Evolutionary conservation across 139 green algal genomes (phyloP).

Genomic region (Coccomyxa sp.): DNA sequence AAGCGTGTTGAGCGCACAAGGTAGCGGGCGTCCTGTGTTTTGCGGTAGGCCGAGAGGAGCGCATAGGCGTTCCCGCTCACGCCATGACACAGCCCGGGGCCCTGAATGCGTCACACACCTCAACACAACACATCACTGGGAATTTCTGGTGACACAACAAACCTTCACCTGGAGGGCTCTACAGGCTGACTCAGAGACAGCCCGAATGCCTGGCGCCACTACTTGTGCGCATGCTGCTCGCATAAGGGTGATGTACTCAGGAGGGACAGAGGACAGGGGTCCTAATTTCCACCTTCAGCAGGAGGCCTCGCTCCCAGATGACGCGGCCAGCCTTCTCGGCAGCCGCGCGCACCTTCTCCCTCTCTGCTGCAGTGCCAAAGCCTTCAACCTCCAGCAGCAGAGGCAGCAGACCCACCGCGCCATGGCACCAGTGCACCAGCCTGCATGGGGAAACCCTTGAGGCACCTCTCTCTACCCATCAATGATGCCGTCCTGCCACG

Average conservation of each 20-base stretch:
- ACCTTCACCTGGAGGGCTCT: too few relatives aligned
- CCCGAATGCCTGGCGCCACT: too few relatives aligned
- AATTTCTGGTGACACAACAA: too few relatives aligned
- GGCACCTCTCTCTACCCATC: not conserved
- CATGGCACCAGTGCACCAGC: slow-evolving; percentile 58
- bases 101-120: slow-evolving; percentile 19
- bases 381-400: slow-evolving; percentile 17
- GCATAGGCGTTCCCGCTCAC: slow-evolving; percentile 57
- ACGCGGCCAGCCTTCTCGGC: slow-evolving; percentile 35
- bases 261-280: not conserved
- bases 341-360: slow-evolving; percentile 7
- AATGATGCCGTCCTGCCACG: too few relatives aligned
- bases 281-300: slow-evolving; percentile 33
- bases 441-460: slow-evolving; percentile 1
- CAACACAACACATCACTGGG: not conserved
- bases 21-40: slow-evolving; percentile 34
- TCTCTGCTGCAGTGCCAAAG: not conserved
- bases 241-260: not conserved
- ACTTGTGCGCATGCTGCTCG: not conserved
- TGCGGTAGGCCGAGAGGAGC: slow-evolving; percentile 39
- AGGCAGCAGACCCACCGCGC: slow-evolving; percentile 31
- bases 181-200: too few relatives aligned
- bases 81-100: slow-evolving; percentile 62
- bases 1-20: slow-evolving; percentile 41
- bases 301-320: slow-evolving; percentile 57